phyloP scores from a whole-genome alignment of 192 early-diverging fungal species.

The Coemansia sp. region DNA sequence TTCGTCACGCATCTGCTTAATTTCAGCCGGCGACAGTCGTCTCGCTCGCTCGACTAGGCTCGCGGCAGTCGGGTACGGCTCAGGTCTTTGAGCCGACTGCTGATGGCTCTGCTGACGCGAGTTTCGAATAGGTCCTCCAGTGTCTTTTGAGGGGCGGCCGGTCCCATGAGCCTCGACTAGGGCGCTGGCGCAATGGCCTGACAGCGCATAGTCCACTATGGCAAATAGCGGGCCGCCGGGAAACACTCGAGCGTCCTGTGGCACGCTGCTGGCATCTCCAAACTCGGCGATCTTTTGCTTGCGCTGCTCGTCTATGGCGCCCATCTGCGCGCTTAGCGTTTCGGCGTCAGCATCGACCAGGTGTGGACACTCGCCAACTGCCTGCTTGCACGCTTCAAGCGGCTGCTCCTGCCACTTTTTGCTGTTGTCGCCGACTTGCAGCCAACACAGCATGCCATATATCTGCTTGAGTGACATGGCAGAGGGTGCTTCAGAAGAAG shows the following conservation, averaged over 20 bases:
- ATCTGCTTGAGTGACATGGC: conserved; percentile 30
- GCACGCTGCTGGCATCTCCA: conserved; percentile 12
- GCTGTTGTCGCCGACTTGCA: conserved; percentile 24
- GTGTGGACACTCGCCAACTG: conserved; percentile 26
- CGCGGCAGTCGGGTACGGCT: background rate
- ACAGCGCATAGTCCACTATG: conserved; percentile 25
- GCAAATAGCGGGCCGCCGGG: conserved; percentile 33
- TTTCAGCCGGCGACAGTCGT: conserved; percentile 16
- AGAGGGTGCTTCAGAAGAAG: background rate
- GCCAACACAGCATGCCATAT: conserved; percentile 47
- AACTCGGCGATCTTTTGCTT: conserved; percentile 14
- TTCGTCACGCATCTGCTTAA: conserved; percentile 33
- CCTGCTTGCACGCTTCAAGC: conserved; percentile 17
- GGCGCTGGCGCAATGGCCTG: background rate
- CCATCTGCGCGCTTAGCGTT: conserved; percentile 7
- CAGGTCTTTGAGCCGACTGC: background rate
- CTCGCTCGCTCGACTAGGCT: conserved; percentile 14
- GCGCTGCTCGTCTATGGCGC: background rate
- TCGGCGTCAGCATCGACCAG: conserved; percentile 10
- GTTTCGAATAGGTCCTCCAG: background rate
- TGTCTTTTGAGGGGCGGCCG: background rate
- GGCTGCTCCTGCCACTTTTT: conserved; percentile 18
- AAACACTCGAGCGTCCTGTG: conserved; percentile 25
- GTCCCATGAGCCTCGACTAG: background rate
- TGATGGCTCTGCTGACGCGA: background rate